These are phyloP conservation scores for Jatropha podagrica DNA, from an alignment of 441 rosid genomes.

Conservation along the genomic window DNA sequence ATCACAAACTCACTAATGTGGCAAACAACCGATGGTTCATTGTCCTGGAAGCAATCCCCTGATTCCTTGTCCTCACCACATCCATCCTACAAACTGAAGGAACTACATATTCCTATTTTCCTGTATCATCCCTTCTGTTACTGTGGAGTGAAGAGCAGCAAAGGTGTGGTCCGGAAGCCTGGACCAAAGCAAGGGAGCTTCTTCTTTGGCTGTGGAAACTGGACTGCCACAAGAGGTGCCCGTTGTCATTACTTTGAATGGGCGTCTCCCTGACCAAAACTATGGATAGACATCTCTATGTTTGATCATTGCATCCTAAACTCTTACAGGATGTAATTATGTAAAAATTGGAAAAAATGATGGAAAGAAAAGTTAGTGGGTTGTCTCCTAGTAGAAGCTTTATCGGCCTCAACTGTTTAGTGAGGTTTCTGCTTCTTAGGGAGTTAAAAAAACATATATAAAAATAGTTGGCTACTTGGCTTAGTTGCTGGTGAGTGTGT, in stretches of 20 bases:
- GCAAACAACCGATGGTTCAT: slow-evolving; percentile 40
- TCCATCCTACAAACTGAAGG: slow-evolving; percentile 36
- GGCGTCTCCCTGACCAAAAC: slow-evolving; percentile 42
- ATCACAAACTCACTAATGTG: slow-evolving; percentile 62
- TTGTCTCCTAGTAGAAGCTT: slow-evolving; percentile 34
- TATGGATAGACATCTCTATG: slow-evolving; percentile 22
- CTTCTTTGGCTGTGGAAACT: slow-evolving; percentile 78
- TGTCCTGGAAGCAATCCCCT: slow-evolving; percentile 37
- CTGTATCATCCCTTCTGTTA: slow-evolving; percentile 50
- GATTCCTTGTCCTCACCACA: slow-evolving; percentile 28
- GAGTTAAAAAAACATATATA: not conserved
- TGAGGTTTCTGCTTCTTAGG: slow-evolving; percentile 24
- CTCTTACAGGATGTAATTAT: slow-evolving; percentile 18
- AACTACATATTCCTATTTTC: slow-evolving; percentile 33
- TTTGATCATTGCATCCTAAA: slow-evolving; percentile 20
- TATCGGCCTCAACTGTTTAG: slow-evolving; percentile 6
- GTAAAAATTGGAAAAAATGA: slow-evolving; percentile 20
- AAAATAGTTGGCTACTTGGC: slow-evolving; percentile 6
- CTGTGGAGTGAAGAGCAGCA: slow-evolving; percentile 69
- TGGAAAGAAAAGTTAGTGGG: slow-evolving; percentile 4
- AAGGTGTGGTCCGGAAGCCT: slow-evolving; percentile 57
- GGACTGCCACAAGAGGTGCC: slow-evolving; percentile 63
- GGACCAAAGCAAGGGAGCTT: slow-evolving; percentile 64
- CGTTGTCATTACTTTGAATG: slow-evolving; percentile 64
- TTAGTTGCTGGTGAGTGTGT: slow-evolving; percentile 12